Percentiles rank a stretch among this genome's conserved stretches.
Evolutionary conservation across 2,329 filamentous ascomycete genomes (phyloP).

Genomic region (Alternaria incomplexa): DNA sequence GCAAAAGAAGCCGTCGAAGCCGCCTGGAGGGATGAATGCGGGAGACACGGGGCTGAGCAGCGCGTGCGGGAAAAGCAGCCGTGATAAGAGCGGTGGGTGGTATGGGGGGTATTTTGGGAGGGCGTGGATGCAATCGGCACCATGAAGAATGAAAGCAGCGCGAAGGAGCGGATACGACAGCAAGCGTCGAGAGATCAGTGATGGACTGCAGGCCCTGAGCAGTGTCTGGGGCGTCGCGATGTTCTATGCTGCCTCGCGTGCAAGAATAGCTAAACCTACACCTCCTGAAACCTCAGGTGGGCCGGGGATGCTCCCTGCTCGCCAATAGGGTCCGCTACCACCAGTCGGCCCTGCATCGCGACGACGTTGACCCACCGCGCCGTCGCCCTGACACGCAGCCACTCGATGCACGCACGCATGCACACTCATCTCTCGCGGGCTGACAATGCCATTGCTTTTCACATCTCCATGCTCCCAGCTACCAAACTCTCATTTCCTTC

Average conservation of each 20-base stretch:
- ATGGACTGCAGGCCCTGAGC: constrained; percentile 5
- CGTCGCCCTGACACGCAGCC: constrained; percentile 14
- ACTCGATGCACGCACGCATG: background rate
- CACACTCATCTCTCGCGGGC: background rate
- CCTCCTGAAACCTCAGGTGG: constrained; percentile 27
- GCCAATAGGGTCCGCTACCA: constrained; percentile 25
- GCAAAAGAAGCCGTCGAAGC: constrained; percentile 21
- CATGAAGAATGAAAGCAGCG: constrained; percentile 20
- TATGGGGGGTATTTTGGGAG: constrained; percentile 5
- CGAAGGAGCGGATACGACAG: constrained; percentile 42
- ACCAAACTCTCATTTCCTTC: background rate
- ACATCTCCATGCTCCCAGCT: background rate
- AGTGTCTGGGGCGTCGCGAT: background rate
- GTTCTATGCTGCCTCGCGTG: constrained; percentile 17
- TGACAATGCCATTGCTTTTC: background rate
- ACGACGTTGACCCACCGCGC: constrained; percentile 23
- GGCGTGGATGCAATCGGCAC: constrained; percentile 9
- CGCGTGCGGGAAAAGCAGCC: constrained; percentile 9
- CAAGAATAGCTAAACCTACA: constrained; percentile 21
- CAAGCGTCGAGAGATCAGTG: constrained; percentile 10
- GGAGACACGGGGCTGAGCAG: constrained; percentile 15
- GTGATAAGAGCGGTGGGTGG: constrained; percentile 3
- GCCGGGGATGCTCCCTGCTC: constrained; percentile 22
- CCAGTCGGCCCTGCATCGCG: constrained; percentile 27
- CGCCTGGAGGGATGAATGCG: background rate